phyloP scores from a whole-genome alignment of 495 filamentous ascomycete species.

The Aspergillus asperescens region DNA sequence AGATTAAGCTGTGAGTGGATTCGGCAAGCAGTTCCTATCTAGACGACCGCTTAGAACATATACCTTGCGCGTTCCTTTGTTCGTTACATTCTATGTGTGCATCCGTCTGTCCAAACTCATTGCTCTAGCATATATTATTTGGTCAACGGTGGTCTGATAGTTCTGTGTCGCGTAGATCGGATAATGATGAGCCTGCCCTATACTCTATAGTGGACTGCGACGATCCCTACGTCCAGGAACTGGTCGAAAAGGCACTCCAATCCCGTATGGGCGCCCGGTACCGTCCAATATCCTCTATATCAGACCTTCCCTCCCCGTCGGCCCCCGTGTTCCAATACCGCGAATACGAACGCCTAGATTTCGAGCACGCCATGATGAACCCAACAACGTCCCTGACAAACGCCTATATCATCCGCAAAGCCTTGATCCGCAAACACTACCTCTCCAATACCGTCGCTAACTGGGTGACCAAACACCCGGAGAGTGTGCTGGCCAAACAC shows the following conservation, averaged over 20 bases:
- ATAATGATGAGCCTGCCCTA: conserved; percentile 40
- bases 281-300: conserved; percentile 42
- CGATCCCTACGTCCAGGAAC: conserved; percentile 77
- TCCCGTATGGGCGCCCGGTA: conserved; percentile 50
- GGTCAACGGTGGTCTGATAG: conserved; percentile 34
- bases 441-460: conserved; percentile 70
- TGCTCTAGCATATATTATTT: conserved; percentile 13
- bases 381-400: conserved; percentile 60
- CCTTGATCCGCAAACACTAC: conserved; percentile 95
- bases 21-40: conserved; percentile 26
- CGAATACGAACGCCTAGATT: conserved; percentile 81
- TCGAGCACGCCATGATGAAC: conserved; percentile 61
- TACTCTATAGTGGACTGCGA: conserved; percentile 79
- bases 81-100: conserved; percentile 20
- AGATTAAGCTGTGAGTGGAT: conserved; percentile 86
- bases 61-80: conserved; percentile 28
- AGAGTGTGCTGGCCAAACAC: conserved; percentile 58
- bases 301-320: conserved; percentile 37
- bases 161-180: conserved; percentile 35
- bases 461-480: conserved; percentile 77
- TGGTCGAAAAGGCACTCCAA: conserved; percentile 67
- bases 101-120: conserved; percentile 13
- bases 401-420: conserved; percentile 91
- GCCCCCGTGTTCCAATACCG: conserved; percentile 70
- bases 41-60: conserved; percentile 23